phyloP scores from a whole-genome alignment of 2,329 filamentous ascomycete genomes.

The Neurospora crassa region DNA sequence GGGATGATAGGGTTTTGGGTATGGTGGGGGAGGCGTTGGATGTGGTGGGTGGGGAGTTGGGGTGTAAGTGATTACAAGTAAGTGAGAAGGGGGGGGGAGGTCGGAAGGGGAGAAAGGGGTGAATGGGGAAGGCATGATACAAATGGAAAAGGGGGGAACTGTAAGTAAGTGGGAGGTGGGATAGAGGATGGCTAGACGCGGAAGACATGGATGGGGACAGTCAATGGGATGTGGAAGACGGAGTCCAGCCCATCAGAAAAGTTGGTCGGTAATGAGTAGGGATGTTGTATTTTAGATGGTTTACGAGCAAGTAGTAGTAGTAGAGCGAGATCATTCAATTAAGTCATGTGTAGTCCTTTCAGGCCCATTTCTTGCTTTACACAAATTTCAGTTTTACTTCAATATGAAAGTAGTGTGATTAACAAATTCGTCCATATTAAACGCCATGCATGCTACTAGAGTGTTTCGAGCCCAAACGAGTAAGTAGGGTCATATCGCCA shows the following conservation, averaged over 20 bases:
- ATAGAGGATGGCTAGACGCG: neutral
- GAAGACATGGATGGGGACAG: neutral
- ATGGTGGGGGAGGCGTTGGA: constrained; percentile 52
- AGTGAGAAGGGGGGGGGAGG: neutral
- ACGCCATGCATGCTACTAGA: neutral
- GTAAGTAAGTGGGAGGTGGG: neutral
- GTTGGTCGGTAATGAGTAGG: neutral
- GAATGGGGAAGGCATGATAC: too few relatives aligned
- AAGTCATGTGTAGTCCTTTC: neutral
- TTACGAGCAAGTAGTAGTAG: neutral
- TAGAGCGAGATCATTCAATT: neutral
- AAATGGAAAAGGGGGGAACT: neutral
- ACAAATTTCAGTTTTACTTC: neutral
- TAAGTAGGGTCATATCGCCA: too few relatives aligned
- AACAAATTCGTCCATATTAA: neutral
- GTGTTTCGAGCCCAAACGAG: too few relatives aligned
- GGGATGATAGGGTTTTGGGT: constrained; percentile 50
- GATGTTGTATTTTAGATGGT: neutral
- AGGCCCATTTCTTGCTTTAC: neutral
- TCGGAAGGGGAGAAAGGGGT: too few relatives aligned
- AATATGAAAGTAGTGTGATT: neutral
- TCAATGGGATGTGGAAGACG: neutral
- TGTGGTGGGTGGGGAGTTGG: constrained; percentile 50
- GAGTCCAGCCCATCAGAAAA: neutral
- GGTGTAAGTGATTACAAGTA: constrained; percentile 8